Conservation (phyloP, 345 rosid genomes). For the Salix caprea region DNA sequence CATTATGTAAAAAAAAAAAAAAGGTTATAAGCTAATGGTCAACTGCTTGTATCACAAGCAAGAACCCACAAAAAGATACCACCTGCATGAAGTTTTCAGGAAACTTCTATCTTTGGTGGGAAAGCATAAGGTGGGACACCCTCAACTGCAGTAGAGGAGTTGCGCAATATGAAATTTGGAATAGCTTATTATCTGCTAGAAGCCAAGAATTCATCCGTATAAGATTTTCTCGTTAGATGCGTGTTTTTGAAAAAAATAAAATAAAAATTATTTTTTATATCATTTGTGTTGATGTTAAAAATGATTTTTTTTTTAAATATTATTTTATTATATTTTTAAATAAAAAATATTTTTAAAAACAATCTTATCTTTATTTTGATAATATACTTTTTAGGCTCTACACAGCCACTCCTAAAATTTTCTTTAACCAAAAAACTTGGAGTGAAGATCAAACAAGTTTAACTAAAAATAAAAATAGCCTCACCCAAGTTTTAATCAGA, state of each 20-base stretch:
- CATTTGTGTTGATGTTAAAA: no score
- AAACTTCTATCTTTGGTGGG: not conserved
- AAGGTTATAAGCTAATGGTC: not conserved
- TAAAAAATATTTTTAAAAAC: no score
- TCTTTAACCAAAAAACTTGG: not conserved
- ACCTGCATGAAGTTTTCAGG: not conserved
- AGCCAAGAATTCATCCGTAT: not conserved
- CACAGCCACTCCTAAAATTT: no score
- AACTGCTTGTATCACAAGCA: not conserved
- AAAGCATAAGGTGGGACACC: not conserved
- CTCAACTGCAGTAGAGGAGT: not conserved
- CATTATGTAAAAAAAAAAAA: not conserved
- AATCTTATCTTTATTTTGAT: no score
- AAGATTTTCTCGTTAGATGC: not conserved
- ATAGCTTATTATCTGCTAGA: not conserved
- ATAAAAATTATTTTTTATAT: no score
- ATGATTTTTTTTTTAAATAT: no score
- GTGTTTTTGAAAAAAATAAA: no score
- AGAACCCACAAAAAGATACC: not conserved
- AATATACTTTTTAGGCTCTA: no score
- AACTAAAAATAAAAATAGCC: no score
- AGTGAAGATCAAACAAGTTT: no score
- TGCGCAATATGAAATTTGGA: not conserved
- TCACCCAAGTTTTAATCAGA: no score
- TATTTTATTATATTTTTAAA: no score